Evolutionary conservation across 2,329 filamentous ascomycete genomes (phyloP).

Genomic region (Talaromyces verruculosus): DNA sequence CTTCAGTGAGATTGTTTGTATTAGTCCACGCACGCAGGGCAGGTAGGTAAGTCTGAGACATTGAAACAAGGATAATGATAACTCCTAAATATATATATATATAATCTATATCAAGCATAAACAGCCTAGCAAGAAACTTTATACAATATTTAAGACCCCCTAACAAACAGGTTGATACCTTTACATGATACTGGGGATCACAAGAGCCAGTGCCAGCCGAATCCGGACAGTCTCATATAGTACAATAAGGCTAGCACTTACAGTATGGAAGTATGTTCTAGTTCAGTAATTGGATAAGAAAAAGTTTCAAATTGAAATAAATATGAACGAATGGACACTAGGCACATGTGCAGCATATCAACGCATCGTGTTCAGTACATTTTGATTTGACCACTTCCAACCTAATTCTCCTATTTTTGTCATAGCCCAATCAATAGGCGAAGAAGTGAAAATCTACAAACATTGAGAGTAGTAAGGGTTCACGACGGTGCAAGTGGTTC

Average conservation of each 20-base stretch:
- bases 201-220: neutral
- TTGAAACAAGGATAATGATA: too few relatives aligned
- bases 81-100: too few relatives aligned
- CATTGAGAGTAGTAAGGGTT: conserved; percentile 18
- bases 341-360: conserved; percentile 4
- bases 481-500: conserved; percentile 8
- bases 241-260: neutral
- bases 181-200: too few relatives aligned
- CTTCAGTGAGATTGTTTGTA: too few relatives aligned
- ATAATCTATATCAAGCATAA: too few relatives aligned
- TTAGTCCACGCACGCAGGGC: too few relatives aligned
- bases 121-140: too few relatives aligned
- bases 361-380: conserved; percentile 8
- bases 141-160: too few relatives aligned
- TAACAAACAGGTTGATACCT: too few relatives aligned
- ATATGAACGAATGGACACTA: conserved; percentile 3
- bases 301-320: neutral
- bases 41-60: too few relatives aligned
- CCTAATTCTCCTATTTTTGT: neutral
- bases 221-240: neutral
- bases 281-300: neutral
- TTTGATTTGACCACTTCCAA: neutral
- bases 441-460: neutral
- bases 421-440: neutral
- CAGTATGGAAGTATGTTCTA: neutral